These are phyloP conservation scores for Chytriomyces hyalinus DNA, from an alignment of 192 early-diverging fungal genomes.

Conservation along the genomic window DNA sequence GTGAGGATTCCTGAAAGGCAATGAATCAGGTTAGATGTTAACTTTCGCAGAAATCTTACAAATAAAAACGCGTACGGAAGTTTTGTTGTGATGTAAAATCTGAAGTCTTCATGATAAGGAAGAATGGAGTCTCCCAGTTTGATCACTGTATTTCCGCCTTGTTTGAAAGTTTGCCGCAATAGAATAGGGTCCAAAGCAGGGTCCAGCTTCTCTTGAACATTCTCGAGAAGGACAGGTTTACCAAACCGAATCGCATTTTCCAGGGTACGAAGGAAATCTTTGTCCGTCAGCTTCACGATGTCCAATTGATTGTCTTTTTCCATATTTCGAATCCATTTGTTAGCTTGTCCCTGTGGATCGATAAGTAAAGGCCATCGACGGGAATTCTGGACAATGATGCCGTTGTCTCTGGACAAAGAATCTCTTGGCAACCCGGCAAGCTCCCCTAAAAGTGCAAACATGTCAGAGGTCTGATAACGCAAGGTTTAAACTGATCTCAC, in stretches of 20 bases:
- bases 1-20: conserved; percentile 48
- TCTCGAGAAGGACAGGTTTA: conserved; percentile 64
- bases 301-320: conserved; percentile 65
- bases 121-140: conserved; percentile 68
- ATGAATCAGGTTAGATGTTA: conserved; percentile 5
- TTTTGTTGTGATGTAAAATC: conserved; percentile 66
- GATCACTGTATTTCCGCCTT: conserved; percentile 64
- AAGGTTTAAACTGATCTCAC: conserved; percentile 29
- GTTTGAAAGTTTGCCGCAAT: conserved; percentile 64
- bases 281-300: conserved; percentile 66
- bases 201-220: conserved; percentile 62
- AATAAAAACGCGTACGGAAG: conserved; percentile 42
- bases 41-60: neutral
- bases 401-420: conserved; percentile 62
- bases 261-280: conserved; percentile 62
- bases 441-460: conserved; percentile 33
- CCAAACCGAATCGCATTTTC: conserved; percentile 70
- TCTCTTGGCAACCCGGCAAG: conserved; percentile 65
- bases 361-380: conserved; percentile 67
- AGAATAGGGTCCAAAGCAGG: conserved; percentile 66
- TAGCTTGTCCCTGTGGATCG: conserved; percentile 70
- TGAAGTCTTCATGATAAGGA: conserved; percentile 68
- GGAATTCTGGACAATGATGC: conserved; percentile 66
- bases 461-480: neutral
- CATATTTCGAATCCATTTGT: conserved; percentile 72